Evolutionary conservation across 345 rosid genomes (phyloP).

Genomic region (Aquilaria yunnanensis): DNA sequence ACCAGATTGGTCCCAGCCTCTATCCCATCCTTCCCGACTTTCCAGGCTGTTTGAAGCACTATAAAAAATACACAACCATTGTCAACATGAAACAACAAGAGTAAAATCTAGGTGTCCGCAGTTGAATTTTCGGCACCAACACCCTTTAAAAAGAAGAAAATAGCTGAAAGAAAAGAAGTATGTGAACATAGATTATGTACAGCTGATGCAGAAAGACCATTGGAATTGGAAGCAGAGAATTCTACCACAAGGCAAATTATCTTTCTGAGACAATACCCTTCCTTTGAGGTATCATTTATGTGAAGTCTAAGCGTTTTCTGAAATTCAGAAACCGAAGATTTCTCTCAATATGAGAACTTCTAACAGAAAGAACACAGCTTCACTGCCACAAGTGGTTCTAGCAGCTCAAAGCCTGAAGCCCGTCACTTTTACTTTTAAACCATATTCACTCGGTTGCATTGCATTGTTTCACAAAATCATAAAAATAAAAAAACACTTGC

Average conservation of each 20-base stretch:
- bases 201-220: background rate
- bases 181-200: background rate
- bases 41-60: conserved; percentile 77
- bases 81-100: conserved; percentile 4
- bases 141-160: conserved; percentile 7
- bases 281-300: too few species aligned
- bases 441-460: too few species aligned
- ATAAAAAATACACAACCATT: conserved; percentile 5
- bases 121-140: background rate
- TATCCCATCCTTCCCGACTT: conserved; percentile 75
- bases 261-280: too few species aligned
- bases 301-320: too few species aligned
- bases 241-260: background rate
- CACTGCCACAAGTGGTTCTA: too few species aligned
- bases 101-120: conserved; percentile 1
- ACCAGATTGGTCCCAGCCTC: conserved; percentile 78
- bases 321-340: too few species aligned
- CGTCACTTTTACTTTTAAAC: too few species aligned
- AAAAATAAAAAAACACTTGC: too few species aligned
- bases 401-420: too few species aligned
- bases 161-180: background rate
- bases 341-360: too few species aligned
- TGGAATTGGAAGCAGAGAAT: background rate
- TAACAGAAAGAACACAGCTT: too few species aligned
- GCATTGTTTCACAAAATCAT: too few species aligned